Evolutionary conservation across 2,329 filamentous ascomycete species (phyloP), one percentile per base, ranked within the genome.

Genomic region (Phoma herbarum): DNA sequence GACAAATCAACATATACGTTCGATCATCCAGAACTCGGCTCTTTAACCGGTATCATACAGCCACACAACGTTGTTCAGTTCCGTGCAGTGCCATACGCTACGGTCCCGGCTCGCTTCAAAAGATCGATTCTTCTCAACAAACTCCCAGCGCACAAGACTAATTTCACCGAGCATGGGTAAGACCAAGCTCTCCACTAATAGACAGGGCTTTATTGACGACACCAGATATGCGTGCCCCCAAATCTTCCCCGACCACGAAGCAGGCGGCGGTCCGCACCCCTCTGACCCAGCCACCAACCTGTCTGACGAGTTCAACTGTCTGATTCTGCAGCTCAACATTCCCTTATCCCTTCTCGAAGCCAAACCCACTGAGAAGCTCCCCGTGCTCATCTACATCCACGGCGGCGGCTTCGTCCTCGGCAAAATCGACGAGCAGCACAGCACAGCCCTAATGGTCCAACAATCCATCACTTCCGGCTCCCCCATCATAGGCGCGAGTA

Each of bases 371-470:
- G 16, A 48, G 25, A 61, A 62, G 1, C 70, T 85, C 0, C 84
- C 83, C 0, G 82, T 85, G 0, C 66, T 85, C 18, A 73, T 82
- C 0, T 84, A 83, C 60, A 78, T 86, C 11, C 83, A 85, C 59
- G 84, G 84, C 2, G 83, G 84, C 10, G 83, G 79, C 0, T 81
- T 83, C 47, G 66, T 73, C 1, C 73, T 80, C 3, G 83, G 71
- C 25, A 66, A 66, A 22, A 66, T 69, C 14, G 70, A 73, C 50
- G 55, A 42, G 2, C 59, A 65, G 28, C 71, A 73, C 55, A 69
- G 56, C 54, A 72, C 68, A 3, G 65, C 66, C 0, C 43, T 52
- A 20, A 63, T 72, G 46, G 70, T 68, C 4, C 44, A 60, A 18
- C 69, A 73, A 44, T 71, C 71, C 7, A 26, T 71, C 8, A 4